Base-by-base conservation (phyloP, 2,329 filamentous ascomycete genomes). In the Trichoderma afroharzianum region DNA sequence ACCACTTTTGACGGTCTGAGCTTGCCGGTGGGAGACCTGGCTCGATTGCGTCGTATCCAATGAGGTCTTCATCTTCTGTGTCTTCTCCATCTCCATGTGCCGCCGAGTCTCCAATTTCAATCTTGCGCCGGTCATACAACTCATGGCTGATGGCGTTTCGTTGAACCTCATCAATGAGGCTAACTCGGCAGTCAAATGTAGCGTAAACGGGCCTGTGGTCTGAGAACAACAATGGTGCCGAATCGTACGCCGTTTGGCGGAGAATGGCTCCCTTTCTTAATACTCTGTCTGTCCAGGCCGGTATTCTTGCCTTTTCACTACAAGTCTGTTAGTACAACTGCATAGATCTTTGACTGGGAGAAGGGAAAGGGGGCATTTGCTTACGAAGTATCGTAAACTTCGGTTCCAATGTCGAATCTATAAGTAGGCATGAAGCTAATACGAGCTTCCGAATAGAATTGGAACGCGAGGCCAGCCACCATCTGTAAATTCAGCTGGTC, bases 401-500 rank as follows among this genome's bases (percentile, higher is more conserved):
- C 94, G 4, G 89, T 93, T 33, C 93, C 94, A 73, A 97, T 85
- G 79, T 99, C 93, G 79, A 93, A 99, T 81, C 97, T 97, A 84
- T 99, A 99, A 0, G 96, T 99, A 0, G 96, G 96, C 77, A 92
- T 87, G 79, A 99, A 99, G 1, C 87, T 92, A 75, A 98, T 97
- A 69, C 89, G 89, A 6, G 93, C 92, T 82, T 99, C 96, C 0
- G 93, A 95, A 80, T 98, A 99, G 79, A 92, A 97, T 1, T 90
- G 93, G 76, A 99, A 99, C 0, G 93, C 91, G 58, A 94, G 86
- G 0, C 95, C 96, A 68, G 93, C 93, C 63, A 97, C 91, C 96
- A 98, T 99, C 85, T 98, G 95, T 9, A 98, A 84, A 79, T 98
- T 98, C 71, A 99, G 87, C 85, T 98, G 95, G 78, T 98, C 95